A percentile compares a stretch with the other conserved stretches of the same genome.
These are phyloP conservation scores for Clarireedia paspali DNA, from an alignment of 2,329 filamentous ascomycete species.

Conservation along the genomic window DNA sequence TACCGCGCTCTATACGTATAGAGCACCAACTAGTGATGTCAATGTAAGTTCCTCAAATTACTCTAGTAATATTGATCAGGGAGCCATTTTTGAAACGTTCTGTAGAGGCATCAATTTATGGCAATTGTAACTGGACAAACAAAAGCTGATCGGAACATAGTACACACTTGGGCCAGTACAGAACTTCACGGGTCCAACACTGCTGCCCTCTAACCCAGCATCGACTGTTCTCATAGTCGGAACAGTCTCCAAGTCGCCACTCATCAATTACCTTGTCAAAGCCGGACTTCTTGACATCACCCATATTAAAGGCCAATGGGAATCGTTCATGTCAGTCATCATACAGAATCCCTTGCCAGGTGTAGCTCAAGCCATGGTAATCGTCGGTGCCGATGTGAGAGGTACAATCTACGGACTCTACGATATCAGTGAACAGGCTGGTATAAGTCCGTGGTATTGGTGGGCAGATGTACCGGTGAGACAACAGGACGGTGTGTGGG, in stretches of 20 bases:
- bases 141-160: slow-evolving; percentile 21
- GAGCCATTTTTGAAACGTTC: too few species aligned
- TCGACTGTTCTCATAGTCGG: slow-evolving; percentile 58
- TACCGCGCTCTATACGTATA: slow-evolving; percentile 23
- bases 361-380: slow-evolving; percentile 52
- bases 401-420: slow-evolving; percentile 65
- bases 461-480: slow-evolving; percentile 46
- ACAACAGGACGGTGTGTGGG: slow-evolving; percentile 38
- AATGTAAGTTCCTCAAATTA: slow-evolving; percentile 17
- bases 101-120: neutral
- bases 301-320: slow-evolving; percentile 56
- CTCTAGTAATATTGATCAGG: neutral
- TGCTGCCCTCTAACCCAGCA: slow-evolving; percentile 24
- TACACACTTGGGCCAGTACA: slow-evolving; percentile 36
- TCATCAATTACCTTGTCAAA: slow-evolving; percentile 51
- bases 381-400: slow-evolving; percentile 58
- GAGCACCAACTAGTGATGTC: slow-evolving; percentile 21
- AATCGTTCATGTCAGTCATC: slow-evolving; percentile 55
- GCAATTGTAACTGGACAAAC: neutral
- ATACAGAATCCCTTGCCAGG: slow-evolving; percentile 50
- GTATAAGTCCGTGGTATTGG: slow-evolving; percentile 58
- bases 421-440: slow-evolving; percentile 65
- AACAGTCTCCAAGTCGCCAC: slow-evolving; percentile 55
- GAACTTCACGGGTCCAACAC: slow-evolving; percentile 38
- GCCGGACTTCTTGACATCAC: slow-evolving; percentile 50